Evolutionary conservation across 306 rosid genomes (phyloP).

Genomic region (Cucurbita moschata): DNA sequence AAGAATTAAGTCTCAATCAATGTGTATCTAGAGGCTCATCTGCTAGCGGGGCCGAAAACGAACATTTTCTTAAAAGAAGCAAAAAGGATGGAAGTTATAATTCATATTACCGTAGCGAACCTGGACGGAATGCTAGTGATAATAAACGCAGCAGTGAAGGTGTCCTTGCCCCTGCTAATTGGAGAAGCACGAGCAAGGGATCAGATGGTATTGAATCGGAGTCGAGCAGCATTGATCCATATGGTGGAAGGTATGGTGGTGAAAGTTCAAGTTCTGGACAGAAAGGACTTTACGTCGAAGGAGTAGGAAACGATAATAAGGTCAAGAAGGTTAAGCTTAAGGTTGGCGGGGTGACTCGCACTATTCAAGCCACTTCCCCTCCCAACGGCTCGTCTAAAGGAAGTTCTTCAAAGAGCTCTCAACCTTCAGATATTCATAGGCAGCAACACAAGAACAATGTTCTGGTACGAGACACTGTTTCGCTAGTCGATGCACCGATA

Average conservation of each 20-base stretch:
- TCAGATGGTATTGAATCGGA: not conserved
- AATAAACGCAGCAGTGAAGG: slow-evolving; percentile 67
- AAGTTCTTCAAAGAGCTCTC: slow-evolving; percentile 35
- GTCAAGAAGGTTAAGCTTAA: slow-evolving; percentile 80
- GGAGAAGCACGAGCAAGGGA: slow-evolving; percentile 54
- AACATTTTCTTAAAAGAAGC: slow-evolving; percentile 24
- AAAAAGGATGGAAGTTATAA: slow-evolving; percentile 38
- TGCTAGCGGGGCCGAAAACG: slow-evolving; percentile 22
- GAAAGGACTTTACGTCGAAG: slow-evolving; percentile 33
- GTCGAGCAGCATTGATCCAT: slow-evolving; percentile 14
- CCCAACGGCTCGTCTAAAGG: slow-evolving; percentile 46
- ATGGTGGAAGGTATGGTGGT: slow-evolving; percentile 36
- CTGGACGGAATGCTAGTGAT: slow-evolving; percentile 27
- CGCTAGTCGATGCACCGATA: not conserved
- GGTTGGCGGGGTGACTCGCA: slow-evolving; percentile 64
- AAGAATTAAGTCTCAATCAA: slow-evolving; percentile 57
- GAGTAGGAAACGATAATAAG: slow-evolving; percentile 47
- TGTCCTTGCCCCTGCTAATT: slow-evolving; percentile 81
- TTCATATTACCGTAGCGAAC: slow-evolving; percentile 34
- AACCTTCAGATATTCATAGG: slow-evolving; percentile 31
- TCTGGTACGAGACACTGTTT: slow-evolving; percentile 34
- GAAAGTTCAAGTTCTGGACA: slow-evolving; percentile 41
- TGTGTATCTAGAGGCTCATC: slow-evolving; percentile 34
- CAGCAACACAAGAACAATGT: slow-evolving; percentile 34
- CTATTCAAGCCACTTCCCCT: slow-evolving; percentile 62